A percentile compares a stretch with the other conserved stretches of the same genome.
Evolutionary conservation across 225 moss, liverwort and hornwort genomes (phyloP).

Genomic region (Climacium dendroides): DNA sequence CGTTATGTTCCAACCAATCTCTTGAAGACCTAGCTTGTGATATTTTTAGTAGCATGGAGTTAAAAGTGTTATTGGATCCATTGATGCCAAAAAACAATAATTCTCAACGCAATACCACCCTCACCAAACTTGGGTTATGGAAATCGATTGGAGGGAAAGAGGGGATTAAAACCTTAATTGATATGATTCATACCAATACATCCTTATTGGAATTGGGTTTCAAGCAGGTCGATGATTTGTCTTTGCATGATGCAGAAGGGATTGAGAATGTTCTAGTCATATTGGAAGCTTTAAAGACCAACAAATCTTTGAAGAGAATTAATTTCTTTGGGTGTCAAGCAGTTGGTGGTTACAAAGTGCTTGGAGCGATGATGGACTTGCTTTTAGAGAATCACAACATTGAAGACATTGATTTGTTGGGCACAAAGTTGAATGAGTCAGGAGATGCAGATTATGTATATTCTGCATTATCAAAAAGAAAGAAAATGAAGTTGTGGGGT

Average conservation of each 20-base stretch:
- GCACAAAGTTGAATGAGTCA: accelerated
- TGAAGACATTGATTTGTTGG: accelerated
- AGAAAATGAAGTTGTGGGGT: background rate
- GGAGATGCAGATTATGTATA: background rate
- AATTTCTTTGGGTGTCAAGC: accelerated
- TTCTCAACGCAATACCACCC: background rate
- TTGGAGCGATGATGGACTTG: background rate
- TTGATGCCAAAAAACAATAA: background rate
- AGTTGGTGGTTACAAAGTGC: background rate
- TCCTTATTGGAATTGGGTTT: background rate
- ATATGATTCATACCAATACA: background rate
- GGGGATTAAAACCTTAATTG: background rate
- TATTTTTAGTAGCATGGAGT: background rate
- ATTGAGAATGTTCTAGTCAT: background rate
- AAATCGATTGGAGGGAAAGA: background rate
- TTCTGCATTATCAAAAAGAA: background rate
- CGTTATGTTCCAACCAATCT: background rate
- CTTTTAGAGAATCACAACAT: background rate
- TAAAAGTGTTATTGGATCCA: background rate
- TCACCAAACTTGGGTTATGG: accelerated
- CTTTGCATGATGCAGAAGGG: background rate
- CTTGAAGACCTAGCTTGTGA: accelerated
- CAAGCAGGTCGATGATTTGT: accelerated
- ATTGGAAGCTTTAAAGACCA: background rate
- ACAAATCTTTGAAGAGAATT: background rate